Percentiles rank a stretch among this genome's conserved stretches.
phyloP scores from a whole-genome alignment of 2,329 filamentous ascomycete genomes.

The Acrocalymma vagum region DNA sequence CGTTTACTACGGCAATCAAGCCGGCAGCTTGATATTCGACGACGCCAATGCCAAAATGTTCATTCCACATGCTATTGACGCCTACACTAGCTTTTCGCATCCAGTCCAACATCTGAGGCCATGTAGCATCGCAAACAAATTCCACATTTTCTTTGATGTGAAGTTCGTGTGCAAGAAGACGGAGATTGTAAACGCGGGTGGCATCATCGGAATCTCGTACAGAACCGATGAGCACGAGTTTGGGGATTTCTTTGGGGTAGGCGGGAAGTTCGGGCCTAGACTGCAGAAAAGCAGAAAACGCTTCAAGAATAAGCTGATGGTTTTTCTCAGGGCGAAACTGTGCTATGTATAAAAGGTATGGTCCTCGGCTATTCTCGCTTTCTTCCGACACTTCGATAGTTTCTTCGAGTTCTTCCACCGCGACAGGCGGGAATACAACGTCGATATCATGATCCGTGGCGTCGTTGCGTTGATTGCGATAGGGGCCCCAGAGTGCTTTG shows the following conservation, averaged over 20 bases:
- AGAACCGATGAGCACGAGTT: constrained; percentile 86
- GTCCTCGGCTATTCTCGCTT: constrained; percentile 75
- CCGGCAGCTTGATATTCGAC: constrained; percentile 98
- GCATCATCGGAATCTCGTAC: constrained; percentile 86
- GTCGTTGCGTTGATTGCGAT: constrained; percentile 52
- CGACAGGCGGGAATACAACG: constrained; percentile 90
- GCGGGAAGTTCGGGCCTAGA: constrained; percentile 34
- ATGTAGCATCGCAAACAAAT: constrained; percentile 89
- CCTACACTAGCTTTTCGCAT: constrained; percentile 80
- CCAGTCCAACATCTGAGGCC: constrained; percentile 85
- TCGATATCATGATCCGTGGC: constrained; percentile 67
- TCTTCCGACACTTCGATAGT: constrained; percentile 75
- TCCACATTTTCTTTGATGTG: constrained; percentile 80
- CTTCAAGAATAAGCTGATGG: constrained; percentile 83
- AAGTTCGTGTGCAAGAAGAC: constrained; percentile 86
- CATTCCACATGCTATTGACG: constrained; percentile 99
- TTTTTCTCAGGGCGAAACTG: constrained; percentile 99
- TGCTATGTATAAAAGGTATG: constrained; percentile 87
- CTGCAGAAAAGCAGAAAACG: constrained; percentile 78
- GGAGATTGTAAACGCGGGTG: constrained; percentile 85
- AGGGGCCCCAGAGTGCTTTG: constrained; percentile 75
- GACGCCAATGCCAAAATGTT: constrained; percentile 98
- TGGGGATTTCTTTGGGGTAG: constrained; percentile 63
- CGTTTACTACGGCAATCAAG: constrained; percentile 89
- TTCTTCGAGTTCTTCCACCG: constrained; percentile 82